Percentiles rank a stretch among this genome's conserved stretches.
Conservation (phyloP, 148 eudicot genomes). For the Polygonum aviculare region DNA sequence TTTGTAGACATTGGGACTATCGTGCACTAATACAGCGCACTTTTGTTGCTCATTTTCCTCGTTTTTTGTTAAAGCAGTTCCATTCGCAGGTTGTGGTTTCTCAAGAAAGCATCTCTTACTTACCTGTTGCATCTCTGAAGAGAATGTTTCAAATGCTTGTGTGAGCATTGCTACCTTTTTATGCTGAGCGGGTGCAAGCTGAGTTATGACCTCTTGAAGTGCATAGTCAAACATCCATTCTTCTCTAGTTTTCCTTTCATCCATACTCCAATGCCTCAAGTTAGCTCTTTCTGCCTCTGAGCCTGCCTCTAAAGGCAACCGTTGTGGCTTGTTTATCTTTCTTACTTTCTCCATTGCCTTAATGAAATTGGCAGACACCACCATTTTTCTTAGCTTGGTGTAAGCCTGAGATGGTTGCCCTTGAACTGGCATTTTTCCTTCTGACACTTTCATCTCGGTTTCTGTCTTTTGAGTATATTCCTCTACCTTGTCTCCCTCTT, state of each 20-base stretch:
- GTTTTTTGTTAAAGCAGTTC: not conserved
- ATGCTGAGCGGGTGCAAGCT: constrained; percentile 45
- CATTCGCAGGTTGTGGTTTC: constrained; percentile 14
- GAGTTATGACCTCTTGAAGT: constrained; percentile 55
- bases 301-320: constrained; percentile 36
- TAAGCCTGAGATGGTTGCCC: constrained; percentile 41
- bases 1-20: constrained; percentile 3
- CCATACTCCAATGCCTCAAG: constrained; percentile 46
- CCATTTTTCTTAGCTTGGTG: constrained; percentile 56
- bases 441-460: constrained; percentile 12
- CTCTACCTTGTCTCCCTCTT: constrained; percentile 6
- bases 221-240: constrained; percentile 98
- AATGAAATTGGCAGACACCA: constrained; percentile 54
- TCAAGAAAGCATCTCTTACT: not conserved
- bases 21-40: constrained; percentile 5
- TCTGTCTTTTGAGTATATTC: constrained; percentile 18
- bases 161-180: constrained; percentile 29
- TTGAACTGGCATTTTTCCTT: not conserved
- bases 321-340: constrained; percentile 33
- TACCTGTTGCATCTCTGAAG: constrained; percentile 19
- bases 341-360: constrained; percentile 63
- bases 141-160: constrained; percentile 30
- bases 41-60: not conserved
- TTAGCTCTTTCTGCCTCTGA: constrained; percentile 41
- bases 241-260: constrained; percentile 47